A percentile compares a stretch with the other conserved stretches of the same genome.
These are phyloP conservation scores for Candida argentea DNA, from an alignment of 805 yeast species.

Conservation along the genomic window DNA sequence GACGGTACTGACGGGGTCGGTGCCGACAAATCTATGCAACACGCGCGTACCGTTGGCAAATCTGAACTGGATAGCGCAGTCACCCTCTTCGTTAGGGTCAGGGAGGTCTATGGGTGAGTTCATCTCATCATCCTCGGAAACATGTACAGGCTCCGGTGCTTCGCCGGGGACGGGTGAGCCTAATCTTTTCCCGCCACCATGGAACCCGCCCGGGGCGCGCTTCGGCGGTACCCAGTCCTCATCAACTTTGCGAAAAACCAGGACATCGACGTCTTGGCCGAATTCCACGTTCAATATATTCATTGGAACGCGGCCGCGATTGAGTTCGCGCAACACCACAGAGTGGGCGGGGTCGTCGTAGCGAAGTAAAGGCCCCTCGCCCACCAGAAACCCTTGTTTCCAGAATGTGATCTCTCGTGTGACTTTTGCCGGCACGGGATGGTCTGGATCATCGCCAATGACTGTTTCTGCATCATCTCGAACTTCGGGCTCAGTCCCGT, in stretches of 20 bases:
- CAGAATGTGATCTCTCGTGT: constrained; percentile 83
- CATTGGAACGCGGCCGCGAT: constrained; percentile 86
- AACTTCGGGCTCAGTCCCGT: constrained; percentile 29
- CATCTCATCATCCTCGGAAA: constrained; percentile 5
- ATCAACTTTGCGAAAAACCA: constrained; percentile 69
- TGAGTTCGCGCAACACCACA: constrained; percentile 65
- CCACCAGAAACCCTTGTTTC: constrained; percentile 94
- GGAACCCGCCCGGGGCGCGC: constrained; percentile 52
- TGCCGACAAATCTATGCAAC: constrained; percentile 51
- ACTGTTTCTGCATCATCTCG: constrained; percentile 26
- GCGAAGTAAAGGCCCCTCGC: constrained; percentile 76
- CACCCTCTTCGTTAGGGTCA: constrained; percentile 36
- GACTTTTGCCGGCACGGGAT: constrained; percentile 36
- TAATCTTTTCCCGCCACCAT: constrained; percentile 72
- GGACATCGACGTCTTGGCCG: constrained; percentile 91
- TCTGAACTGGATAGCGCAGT: constrained; percentile 70
- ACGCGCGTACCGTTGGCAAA: constrained; percentile 72
- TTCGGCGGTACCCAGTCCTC: constrained; percentile 74
- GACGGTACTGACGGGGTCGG: constrained; percentile 54
- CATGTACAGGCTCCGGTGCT: constrained; percentile 10
- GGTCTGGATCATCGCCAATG: constrained; percentile 18
- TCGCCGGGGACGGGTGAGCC: constrained; percentile 89
- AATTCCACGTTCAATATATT: constrained; percentile 69
- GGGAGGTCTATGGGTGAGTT: too few species aligned
- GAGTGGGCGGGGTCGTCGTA: constrained; percentile 92